Base-by-base conservation (phyloP, 2,329 filamentous ascomycete genomes). In the Fusarium anguioides region DNA sequence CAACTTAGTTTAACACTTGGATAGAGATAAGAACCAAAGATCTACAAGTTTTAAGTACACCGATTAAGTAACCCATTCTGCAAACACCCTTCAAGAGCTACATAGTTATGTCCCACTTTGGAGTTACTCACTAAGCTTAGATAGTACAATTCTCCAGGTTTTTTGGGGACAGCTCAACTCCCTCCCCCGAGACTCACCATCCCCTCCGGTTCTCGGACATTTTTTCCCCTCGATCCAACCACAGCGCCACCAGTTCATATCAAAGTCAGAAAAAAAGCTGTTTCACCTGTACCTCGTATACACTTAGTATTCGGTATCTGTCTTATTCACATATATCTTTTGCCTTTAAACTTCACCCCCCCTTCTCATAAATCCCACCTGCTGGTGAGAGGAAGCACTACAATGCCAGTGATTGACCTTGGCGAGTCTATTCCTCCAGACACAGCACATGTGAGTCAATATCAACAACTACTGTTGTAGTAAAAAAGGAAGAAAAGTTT, bases 351-450 rank as follows among this genome's bases (percentile, higher is more conserved):
- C n/a, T 42, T n/a, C 10, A 35, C 35, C 17, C 48, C 29, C 35
- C 44, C 14, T 44, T 44, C 9, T 40, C 17, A 35, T 6, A 29
- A 26, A 39, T 14, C 20, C 23, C n/a, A 21, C 15, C 29, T 47
- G 11, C 14, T 18, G 21, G 26, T 20, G 20, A 35, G 23, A 24
- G 39, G 20, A 33, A 40, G 18, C 37, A 37, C 35, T 29, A 42
- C 26, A 24, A 86, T 87, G 84, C 78, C 81, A n/a, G 71, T 73
- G 27, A 81, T 87, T 59, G 80, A 81, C 21, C 73, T 92, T 35
- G 91, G 91, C 72, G 89, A 91, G 73, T 87, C 91, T 7, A 92
- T 95, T 61, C 92, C 92, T 55, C 86, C 89, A 36, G 89, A 94
- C 75, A 94, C 91, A 56, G 87, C 90, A 58, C 92, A 95, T 83